A percentile compares a stretch with the other conserved stretches of the same genome.
phyloP scores from a whole-genome alignment of 345 rosid genomes.

The Salix suchowensis region DNA sequence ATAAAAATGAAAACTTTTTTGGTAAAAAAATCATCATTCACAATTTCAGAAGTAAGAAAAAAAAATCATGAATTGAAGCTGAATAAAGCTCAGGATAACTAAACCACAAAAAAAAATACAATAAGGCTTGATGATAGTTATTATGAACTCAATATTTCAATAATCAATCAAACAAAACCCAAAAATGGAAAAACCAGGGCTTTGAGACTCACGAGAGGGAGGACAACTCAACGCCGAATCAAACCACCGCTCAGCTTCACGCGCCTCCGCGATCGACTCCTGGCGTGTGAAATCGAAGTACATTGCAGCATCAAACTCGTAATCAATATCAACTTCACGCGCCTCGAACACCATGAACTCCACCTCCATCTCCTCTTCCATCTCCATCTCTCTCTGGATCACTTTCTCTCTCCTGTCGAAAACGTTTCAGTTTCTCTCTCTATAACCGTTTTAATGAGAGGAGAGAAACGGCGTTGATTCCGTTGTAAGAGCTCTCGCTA shows the following conservation, averaged over 20 bases:
- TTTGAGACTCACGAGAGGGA: slow-evolving; percentile 73
- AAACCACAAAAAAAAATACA: background rate
- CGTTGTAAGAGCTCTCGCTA: background rate
- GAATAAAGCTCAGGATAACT: background rate
- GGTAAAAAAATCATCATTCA: too few species aligned
- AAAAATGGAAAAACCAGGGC: background rate
- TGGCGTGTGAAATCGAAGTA: slow-evolving; percentile 73
- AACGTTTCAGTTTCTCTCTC: background rate
- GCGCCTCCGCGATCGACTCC: slow-evolving; percentile 58
- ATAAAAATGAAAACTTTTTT: too few species aligned
- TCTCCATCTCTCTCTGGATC: slow-evolving; percentile 13
- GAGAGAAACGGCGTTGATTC: background rate
- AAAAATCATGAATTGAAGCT: background rate
- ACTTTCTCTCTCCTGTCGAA: background rate
- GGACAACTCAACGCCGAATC: slow-evolving; percentile 63
- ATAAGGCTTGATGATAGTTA: background rate
- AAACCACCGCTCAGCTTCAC: slow-evolving; percentile 71
- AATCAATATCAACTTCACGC: slow-evolving; percentile 68
- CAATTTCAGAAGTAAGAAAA: background rate
- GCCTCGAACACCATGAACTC: slow-evolving; percentile 63
- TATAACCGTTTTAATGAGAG: background rate
- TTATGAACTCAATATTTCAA: background rate
- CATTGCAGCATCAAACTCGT: slow-evolving; percentile 85
- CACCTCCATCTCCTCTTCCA: slow-evolving; percentile 37
- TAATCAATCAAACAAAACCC: background rate